These are phyloP conservation scores for Candida koratica DNA, from an alignment of 805 yeast genomes.

Conservation along the genomic window DNA sequence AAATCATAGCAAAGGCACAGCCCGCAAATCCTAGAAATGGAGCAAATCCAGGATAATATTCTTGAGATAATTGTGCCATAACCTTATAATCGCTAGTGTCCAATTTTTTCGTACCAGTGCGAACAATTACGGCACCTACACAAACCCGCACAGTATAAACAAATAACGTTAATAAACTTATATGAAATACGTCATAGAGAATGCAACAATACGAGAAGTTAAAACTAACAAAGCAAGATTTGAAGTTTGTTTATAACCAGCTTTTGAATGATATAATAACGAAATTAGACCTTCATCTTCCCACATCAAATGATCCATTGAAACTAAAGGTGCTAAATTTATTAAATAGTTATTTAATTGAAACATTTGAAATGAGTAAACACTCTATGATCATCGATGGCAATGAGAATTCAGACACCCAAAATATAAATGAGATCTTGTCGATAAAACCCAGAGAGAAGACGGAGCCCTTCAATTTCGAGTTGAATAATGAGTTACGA, in stretches of 20 bases:
- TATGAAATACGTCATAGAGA: too few species aligned
- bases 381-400: constrained; percentile 60
- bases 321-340: constrained; percentile 39
- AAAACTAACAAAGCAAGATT: constrained; percentile 50
- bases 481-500: constrained; percentile 56
- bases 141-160: not conserved
- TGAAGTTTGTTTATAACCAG: constrained; percentile 45
- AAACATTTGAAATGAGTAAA: constrained; percentile 55
- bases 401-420: constrained; percentile 23
- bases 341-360: constrained; percentile 45
- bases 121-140: too few species aligned
- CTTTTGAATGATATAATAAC: constrained; percentile 38
- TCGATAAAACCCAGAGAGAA: constrained; percentile 32
- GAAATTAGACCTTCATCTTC: constrained; percentile 49
- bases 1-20: constrained; percentile 86
- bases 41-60: constrained; percentile 85
- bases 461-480: constrained; percentile 69
- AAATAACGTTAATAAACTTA: too few species aligned
- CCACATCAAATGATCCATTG: constrained; percentile 43
- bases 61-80: constrained; percentile 31
- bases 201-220: constrained; percentile 33
- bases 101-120: not conserved
- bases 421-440: constrained; percentile 17
- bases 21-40: constrained; percentile 98
- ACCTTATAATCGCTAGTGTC: constrained; percentile 2